phyloP scores from a whole-genome alignment of 441 rosid species.

The Raphanus hybrid region DNA sequence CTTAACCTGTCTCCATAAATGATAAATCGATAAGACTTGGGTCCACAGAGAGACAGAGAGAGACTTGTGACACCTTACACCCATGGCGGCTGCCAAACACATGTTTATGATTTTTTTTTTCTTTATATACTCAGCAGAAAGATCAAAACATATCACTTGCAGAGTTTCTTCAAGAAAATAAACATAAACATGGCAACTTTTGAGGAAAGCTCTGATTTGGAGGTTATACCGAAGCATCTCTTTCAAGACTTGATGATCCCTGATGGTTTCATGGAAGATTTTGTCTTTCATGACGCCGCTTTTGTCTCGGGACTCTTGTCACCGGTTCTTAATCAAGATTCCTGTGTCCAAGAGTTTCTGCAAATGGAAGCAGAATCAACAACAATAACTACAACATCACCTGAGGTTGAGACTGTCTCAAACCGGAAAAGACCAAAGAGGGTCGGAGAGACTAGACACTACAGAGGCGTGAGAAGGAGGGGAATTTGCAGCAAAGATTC shows the following conservation, averaged over 20 bases:
- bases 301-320: slow-evolving; percentile 44
- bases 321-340: slow-evolving; percentile 24
- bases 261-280: slow-evolving; percentile 47
- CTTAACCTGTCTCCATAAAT: slow-evolving; percentile 30
- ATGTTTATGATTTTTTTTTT: slow-evolving; percentile 9
- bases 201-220: slow-evolving; percentile 47
- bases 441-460: slow-evolving; percentile 52
- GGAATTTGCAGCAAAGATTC: slow-evolving; percentile 89
- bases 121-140: slow-evolving; percentile 15
- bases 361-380: slow-evolving; percentile 24
- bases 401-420: slow-evolving; percentile 10
- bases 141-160: slow-evolving; percentile 23
- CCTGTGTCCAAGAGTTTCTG: slow-evolving; percentile 32
- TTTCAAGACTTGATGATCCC: slow-evolving; percentile 58
- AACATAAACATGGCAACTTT: slow-evolving; percentile 40
- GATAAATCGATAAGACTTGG: slow-evolving; percentile 35
- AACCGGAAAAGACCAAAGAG: slow-evolving; percentile 19
- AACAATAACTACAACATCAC: slow-evolving; percentile 30
- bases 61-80: slow-evolving; percentile 30
- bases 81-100: slow-evolving; percentile 30
- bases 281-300: slow-evolving; percentile 45
- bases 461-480: slow-evolving; percentile 94
- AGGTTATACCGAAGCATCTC: slow-evolving; percentile 54
- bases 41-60: slow-evolving; percentile 8
- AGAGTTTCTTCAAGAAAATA: background rate